A percentile compares a stretch with the other conserved stretches of the same genome.
Evolutionary conservation across 148 eudicot species (phyloP).

Genomic region (Vaccinium vitisidaea): DNA sequence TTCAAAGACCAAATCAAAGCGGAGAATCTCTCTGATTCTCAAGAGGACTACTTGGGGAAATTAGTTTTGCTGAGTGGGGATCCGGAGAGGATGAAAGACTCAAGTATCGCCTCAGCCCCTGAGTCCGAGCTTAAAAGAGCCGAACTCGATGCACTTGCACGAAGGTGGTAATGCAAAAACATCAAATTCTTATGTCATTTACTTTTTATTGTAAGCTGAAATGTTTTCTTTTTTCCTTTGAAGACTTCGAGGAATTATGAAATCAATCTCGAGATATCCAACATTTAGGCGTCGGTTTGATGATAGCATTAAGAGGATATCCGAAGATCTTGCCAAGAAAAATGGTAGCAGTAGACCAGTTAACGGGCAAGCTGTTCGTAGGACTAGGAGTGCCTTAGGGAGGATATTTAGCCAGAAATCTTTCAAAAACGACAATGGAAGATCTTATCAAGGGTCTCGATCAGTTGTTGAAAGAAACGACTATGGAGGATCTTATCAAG

Average conservation of each 20-base stretch:
- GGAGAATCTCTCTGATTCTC: conserved; percentile 59
- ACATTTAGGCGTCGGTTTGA: conserved; percentile 85
- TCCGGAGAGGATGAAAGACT: conserved; percentile 46
- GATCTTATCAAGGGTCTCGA: conserved; percentile 39
- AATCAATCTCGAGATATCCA: conserved; percentile 83
- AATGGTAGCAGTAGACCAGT: conserved; percentile 30
- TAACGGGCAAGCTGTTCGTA: conserved; percentile 28
- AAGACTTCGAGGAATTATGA: conserved; percentile 86
- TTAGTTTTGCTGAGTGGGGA: conserved; percentile 58
- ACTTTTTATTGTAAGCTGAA: conserved; percentile 2
- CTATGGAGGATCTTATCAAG: conserved; percentile 38
- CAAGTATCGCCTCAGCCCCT: conserved; percentile 40
- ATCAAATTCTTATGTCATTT: background rate
- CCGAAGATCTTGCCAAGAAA: conserved; percentile 56
- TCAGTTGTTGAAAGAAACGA: conserved; percentile 40
- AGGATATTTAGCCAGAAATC: conserved; percentile 63
- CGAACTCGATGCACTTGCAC: conserved; percentile 63
- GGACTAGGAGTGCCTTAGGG: conserved; percentile 40
- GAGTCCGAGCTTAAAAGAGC: conserved; percentile 67
- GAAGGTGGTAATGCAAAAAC: background rate
- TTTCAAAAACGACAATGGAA: conserved; percentile 34
- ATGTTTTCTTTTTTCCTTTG: background rate
- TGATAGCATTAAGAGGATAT: conserved; percentile 43
- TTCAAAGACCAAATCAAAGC: conserved; percentile 91
- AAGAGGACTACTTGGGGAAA: conserved; percentile 70